Evolutionary conservation across 1,284 basidiomycete genomes (phyloP).

Genomic region (Malassezia slooffiae): DNA sequence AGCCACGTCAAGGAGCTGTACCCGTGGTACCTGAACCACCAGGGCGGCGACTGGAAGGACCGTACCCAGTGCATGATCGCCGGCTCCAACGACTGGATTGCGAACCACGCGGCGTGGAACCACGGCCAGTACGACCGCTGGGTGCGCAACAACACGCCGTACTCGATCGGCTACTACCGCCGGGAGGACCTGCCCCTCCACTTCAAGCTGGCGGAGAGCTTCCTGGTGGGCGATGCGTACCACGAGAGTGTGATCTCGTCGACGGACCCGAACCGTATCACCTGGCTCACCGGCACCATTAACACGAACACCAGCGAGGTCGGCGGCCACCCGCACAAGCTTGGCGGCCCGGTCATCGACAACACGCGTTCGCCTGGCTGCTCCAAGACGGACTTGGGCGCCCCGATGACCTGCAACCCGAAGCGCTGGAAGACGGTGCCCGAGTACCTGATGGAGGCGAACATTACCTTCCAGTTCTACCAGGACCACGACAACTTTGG

Average conservation of each 20-base stretch:
- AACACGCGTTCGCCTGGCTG: slow-evolving; percentile 16
- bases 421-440: slow-evolving; percentile 31
- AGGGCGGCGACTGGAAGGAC: slow-evolving; percentile 25
- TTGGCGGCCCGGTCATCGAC: slow-evolving; percentile 20
- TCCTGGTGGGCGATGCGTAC: slow-evolving; percentile 31
- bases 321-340: slow-evolving; percentile 8
- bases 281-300: slow-evolving; percentile 22
- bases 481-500: slow-evolving; percentile 32
- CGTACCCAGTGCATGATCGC: slow-evolving; percentile 30
- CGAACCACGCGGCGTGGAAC: slow-evolving; percentile 33
- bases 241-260: slow-evolving; percentile 28
- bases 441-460: slow-evolving; percentile 25
- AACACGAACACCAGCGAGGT: slow-evolving; percentile 9
- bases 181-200: slow-evolving; percentile 31
- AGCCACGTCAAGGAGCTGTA: slow-evolving; percentile 19
- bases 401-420: slow-evolving; percentile 19
- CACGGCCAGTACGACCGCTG: slow-evolving; percentile 29
- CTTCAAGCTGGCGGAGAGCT: slow-evolving; percentile 30
- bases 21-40: slow-evolving; percentile 32
- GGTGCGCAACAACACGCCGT: slow-evolving; percentile 28
- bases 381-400: slow-evolving; percentile 12
- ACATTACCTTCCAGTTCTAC: slow-evolving; percentile 27
- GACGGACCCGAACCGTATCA: slow-evolving; percentile 27
- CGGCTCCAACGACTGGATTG: slow-evolving; percentile 28
- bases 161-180: slow-evolving; percentile 28